These are phyloP conservation scores for Candida maesae DNA, from an alignment of 805 yeast species.

Conservation along the genomic window DNA sequence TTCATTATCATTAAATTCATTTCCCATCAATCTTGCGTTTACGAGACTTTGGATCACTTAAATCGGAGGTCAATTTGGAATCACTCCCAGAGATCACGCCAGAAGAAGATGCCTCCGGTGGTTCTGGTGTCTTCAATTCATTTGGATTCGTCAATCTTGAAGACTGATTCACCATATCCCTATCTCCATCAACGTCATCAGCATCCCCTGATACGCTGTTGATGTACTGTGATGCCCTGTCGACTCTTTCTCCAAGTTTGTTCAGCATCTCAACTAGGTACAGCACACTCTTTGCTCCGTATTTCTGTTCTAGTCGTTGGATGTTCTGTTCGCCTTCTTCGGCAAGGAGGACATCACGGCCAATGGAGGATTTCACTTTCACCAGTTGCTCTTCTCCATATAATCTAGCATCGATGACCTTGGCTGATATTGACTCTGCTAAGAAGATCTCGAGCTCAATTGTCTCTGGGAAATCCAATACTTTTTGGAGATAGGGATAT, in stretches of 20 bases:
- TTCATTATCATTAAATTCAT: neutral
- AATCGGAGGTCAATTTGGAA: no score
- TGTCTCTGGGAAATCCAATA: slow-evolving; percentile 6
- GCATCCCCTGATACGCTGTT: slow-evolving; percentile 1
- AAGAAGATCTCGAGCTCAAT: slow-evolving; percentile 21
- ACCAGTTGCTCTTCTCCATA: slow-evolving; percentile 18
- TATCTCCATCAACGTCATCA: neutral
- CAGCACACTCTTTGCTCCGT: slow-evolving; percentile 5
- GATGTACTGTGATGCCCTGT: slow-evolving; percentile 7
- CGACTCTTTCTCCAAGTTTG: slow-evolving; percentile 14
- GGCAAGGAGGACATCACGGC: slow-evolving; percentile 23
- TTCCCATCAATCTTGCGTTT: slow-evolving; percentile 10
- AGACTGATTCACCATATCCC: no score
- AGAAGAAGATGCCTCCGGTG: no score
- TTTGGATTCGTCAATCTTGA: no score
- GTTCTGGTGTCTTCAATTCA: no score
- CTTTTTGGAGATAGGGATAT: slow-evolving; percentile 14
- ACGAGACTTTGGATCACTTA: slow-evolving; percentile 2
- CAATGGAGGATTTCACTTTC: slow-evolving; percentile 18
- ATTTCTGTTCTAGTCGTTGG: neutral
- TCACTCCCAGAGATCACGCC: no score
- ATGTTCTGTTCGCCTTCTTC: slow-evolving; percentile 10
- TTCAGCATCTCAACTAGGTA: slow-evolving; percentile 16
- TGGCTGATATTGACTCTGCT: slow-evolving; percentile 18
- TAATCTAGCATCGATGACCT: slow-evolving; percentile 21